A percentile compares a stretch with the other conserved stretches of the same genome.
Conservation (phyloP, 2,329 filamentous ascomycete genomes). For the Chrysosphaeria jannelii region DNA sequence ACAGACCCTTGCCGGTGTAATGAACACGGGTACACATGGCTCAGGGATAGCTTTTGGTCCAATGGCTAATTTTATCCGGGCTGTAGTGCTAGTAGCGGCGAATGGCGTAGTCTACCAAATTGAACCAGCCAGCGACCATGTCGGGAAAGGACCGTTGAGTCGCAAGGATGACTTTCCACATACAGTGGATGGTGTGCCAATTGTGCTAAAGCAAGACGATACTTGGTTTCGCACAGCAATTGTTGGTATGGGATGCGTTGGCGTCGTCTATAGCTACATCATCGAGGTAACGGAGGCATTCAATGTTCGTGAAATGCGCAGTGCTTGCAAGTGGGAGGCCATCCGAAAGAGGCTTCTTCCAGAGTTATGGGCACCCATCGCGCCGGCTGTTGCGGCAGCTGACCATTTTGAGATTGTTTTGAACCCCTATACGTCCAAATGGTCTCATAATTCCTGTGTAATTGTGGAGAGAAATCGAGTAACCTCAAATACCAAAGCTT, state of each 20-base stretch:
- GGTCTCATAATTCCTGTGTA: conserved; percentile 4
- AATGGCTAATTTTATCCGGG: conserved; percentile 4
- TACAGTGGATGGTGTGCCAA: conserved; percentile 4
- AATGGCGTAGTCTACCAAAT: conserved; percentile 6
- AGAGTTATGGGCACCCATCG: conserved; percentile 4
- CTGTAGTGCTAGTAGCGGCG: conserved; percentile 6
- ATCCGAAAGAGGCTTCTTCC: conserved; percentile 5
- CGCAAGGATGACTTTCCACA: conserved; percentile 4
- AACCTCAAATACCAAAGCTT: conserved; percentile 1
- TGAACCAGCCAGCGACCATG: conserved; percentile 4
- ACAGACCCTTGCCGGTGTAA: conserved; percentile 6
- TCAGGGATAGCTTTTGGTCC: conserved; percentile 6
- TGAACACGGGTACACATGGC: conserved; percentile 6
- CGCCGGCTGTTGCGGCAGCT: conserved; percentile 3
- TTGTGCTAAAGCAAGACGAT: conserved; percentile 6
- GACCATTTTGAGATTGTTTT: conserved; percentile 7
- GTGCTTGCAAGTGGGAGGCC: conserved; percentile 5
- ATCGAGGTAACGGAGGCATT: conserved; percentile 6
- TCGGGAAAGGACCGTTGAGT: conserved; percentile 4
- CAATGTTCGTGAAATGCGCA: conserved; percentile 5
- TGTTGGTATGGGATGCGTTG: conserved; percentile 7
- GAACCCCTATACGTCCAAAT: conserved; percentile 5
- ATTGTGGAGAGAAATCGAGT: conserved; percentile 5
- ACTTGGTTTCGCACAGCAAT: conserved; percentile 6
- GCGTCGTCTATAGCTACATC: conserved; percentile 6